Evolutionary conservation across 768 basidiomycete genomes (phyloP).

Genomic region (Ephemerocybe angulata): DNA sequence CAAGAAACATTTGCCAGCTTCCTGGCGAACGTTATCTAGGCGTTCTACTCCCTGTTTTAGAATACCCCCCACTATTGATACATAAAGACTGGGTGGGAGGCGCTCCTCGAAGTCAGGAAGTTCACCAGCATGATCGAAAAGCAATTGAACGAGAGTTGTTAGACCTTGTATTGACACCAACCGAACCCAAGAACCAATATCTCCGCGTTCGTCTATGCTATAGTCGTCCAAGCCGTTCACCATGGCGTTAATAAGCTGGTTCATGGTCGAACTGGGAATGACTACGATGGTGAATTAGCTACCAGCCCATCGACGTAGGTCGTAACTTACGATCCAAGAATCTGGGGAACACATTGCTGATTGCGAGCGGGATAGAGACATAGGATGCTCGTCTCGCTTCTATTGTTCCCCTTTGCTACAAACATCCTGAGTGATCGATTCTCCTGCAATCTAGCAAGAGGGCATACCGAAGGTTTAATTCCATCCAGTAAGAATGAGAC

Average conservation of each 20-base stretch:
- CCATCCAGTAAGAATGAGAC: constrained; percentile 57
- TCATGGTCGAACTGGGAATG: constrained; percentile 43
- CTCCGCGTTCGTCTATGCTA: constrained; percentile 89
- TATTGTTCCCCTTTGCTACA: constrained; percentile 29
- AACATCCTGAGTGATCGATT: constrained; percentile 1
- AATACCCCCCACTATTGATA: constrained; percentile 57
- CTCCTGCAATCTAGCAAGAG: constrained; percentile 12
- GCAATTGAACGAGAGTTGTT: constrained; percentile 45
- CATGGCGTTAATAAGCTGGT: constrained; percentile 51
- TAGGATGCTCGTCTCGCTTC: constrained; percentile 41
- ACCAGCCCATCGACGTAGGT: constrained; percentile 6
- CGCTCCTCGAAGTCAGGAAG: constrained; percentile 51
- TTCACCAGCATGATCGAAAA: constrained; percentile 43
- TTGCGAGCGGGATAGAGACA: constrained; percentile 45
- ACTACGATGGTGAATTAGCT: constrained; percentile 32
- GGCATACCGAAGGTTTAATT: constrained; percentile 52
- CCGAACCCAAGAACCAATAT: constrained; percentile 95
- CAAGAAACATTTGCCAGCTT: constrained; percentile 62
- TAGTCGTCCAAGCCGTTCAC: constrained; percentile 85
- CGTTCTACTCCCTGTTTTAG: constrained; percentile 89
- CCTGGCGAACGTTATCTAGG: constrained; percentile 85
- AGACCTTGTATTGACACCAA: constrained; percentile 71
- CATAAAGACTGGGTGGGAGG: constrained; percentile 56
- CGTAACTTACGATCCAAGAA: constrained; percentile 42
- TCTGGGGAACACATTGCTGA: constrained; percentile 40